Evolutionary conservation across 208 protist genomes (phyloP), one percentile per base, ranked within the genome.

Genomic region (Novymonas esmeraldas): DNA sequence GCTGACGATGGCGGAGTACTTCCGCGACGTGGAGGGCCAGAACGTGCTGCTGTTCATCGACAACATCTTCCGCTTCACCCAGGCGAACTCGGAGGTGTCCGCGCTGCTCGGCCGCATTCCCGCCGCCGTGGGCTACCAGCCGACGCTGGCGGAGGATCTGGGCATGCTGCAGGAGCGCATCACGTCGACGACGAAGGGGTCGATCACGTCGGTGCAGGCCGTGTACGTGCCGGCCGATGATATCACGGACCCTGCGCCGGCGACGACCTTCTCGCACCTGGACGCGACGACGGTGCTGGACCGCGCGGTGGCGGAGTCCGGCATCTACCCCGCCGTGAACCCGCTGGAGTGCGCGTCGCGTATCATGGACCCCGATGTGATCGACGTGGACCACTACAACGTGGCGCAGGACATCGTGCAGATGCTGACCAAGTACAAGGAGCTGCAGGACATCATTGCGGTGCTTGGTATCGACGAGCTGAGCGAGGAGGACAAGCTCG

Each of bases 1-100:
- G 66, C 82, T 99, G 55, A 98, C 98, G 45, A 95, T 99, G 64
- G 95, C 98, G 39, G 98, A 99, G 89, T 99, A 99, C 81, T 99
- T 99, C 96, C 96, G 98, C 92, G 98, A 99, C 76, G 92, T 94
- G 55, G 94, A 98, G 78, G 96, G 96, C 56, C 98, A 99, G 89
- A 98, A 99, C 81, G 98, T 99, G 87, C 88, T 99, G 20, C 91
- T 99, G 42, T 99, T 99, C 89, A 98, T 99, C 76, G 98, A 99
- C 87, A 99, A 99, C 94, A 99, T 99, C 84, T 99, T 99, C 97
- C 92, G 98, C 60, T 99, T 99, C 87, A 99, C 98, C 36, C 98
- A 99, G 93, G 98, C 97, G 49, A 97, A 98, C 90, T 98, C 98
- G 36, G 98, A 99, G 85, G 97, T 99, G 90, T 99, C 98, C 64